Conservation (phyloP, 2,329 filamentous ascomycete genomes). For the Didymellaceae sp. region DNA sequence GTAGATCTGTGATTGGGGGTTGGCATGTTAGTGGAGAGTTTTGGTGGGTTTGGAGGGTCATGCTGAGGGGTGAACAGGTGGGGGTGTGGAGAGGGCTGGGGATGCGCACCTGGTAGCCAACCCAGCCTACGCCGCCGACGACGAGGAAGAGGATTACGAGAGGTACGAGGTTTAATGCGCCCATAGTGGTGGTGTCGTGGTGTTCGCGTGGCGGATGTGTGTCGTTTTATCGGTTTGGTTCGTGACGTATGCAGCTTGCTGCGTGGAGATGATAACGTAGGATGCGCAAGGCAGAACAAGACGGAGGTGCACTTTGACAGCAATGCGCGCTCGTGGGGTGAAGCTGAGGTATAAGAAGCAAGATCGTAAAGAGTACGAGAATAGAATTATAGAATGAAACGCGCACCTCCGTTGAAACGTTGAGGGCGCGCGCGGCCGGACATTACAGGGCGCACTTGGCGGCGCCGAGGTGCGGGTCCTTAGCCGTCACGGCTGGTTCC, state of each 20-base stretch:
- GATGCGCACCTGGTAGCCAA: slow-evolving; percentile 67
- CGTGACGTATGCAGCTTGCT: not conserved
- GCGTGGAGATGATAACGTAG: too few species aligned
- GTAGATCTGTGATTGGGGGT: slow-evolving; percentile 60
- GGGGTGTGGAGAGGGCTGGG: not conserved
- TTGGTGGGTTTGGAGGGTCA: not conserved
- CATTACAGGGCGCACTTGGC: slow-evolving; percentile 15
- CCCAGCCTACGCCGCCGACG: slow-evolving; percentile 64
- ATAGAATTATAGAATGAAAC: too few species aligned
- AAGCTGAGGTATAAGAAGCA: not conserved
- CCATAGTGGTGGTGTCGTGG: slow-evolving; percentile 38
- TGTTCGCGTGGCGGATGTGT: not conserved
- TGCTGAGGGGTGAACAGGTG: not conserved
- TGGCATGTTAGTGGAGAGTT: not conserved
- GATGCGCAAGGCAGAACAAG: too few species aligned
- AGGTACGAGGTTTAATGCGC: slow-evolving; percentile 64
- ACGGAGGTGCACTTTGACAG: too few species aligned
- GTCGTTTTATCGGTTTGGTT: not conserved
- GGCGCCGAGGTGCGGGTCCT: slow-evolving; percentile 7
- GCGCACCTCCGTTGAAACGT: not conserved
- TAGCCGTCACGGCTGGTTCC: too few species aligned
- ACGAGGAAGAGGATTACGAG: slow-evolving; percentile 69
- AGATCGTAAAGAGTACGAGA: not conserved
- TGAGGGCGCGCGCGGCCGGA: slow-evolving; percentile 7
- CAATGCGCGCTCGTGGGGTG: not conserved